Conservation (phyloP, 331 rosid species). For the Erythrophleum ivorense region DNA sequence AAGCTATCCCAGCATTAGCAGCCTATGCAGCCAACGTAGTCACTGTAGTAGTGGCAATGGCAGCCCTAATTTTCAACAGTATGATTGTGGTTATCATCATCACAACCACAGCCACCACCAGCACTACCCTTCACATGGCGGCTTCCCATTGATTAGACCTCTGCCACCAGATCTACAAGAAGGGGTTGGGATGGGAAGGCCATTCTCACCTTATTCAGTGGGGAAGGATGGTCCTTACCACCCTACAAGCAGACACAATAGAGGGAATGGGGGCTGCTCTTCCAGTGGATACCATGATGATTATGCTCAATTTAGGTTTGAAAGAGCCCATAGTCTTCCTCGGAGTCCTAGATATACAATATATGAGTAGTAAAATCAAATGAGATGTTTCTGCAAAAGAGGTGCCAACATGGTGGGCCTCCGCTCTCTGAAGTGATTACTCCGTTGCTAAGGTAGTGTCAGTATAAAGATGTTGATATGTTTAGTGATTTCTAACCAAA, state of each 20-base stretch:
- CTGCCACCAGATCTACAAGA: constrained; percentile 25
- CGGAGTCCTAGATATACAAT: constrained; percentile 43
- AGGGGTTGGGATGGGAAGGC: constrained; percentile 34
- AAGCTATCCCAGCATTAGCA: constrained; percentile 70
- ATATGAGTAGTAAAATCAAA: constrained; percentile 27
- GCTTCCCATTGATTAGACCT: constrained; percentile 14
- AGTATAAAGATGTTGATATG: background rate
- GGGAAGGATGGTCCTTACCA: constrained; percentile 26
- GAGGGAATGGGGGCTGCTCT: background rate
- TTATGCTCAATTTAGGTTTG: constrained; percentile 13
- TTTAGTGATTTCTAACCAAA: background rate
- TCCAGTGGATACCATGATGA: constrained; percentile 41
- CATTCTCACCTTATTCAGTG: constrained; percentile 19
- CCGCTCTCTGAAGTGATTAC: background rate
- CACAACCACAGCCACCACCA: constrained; percentile 20
- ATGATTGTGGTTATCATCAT: background rate
- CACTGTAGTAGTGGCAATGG: background rate
- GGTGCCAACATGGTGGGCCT: background rate
- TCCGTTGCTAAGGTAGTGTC: background rate
- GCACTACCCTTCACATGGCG: background rate
- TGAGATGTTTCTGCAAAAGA: background rate
- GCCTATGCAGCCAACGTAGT: constrained; percentile 43
- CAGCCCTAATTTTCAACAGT: background rate
- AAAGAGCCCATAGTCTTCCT: constrained; percentile 45
- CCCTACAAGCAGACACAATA: constrained; percentile 31